These are phyloP conservation scores for Echinochloa phyllopogon DNA, from an alignment of 176 grass and related monocot species.

Conservation along the genomic window DNA sequence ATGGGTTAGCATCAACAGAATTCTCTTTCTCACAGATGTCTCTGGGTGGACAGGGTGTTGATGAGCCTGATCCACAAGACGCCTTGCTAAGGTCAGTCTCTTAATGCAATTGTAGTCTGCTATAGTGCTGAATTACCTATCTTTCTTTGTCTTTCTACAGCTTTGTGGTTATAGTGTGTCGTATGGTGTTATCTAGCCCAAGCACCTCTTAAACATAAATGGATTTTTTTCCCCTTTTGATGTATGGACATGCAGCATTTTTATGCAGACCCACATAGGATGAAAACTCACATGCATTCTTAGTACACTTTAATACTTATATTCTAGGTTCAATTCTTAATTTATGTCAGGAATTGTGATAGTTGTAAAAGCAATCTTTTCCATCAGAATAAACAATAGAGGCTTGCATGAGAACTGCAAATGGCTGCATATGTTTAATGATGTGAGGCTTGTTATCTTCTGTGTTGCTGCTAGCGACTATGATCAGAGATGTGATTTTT, in stretches of 20 bases:
- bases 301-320: background rate
- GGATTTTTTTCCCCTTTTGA: background rate
- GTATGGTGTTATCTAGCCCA: background rate
- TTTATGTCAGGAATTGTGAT: background rate
- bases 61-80: constrained; percentile 76
- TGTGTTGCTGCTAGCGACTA: constrained; percentile 78
- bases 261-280: background rate
- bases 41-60: constrained; percentile 53
- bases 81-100: constrained; percentile 69
- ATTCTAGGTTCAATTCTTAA: background rate
- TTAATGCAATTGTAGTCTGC: constrained; percentile 5
- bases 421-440: constrained; percentile 90
- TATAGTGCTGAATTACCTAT: background rate
- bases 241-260: background rate
- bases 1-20: constrained; percentile 77
- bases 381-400: constrained; percentile 80
- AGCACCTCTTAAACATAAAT: background rate
- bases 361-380: background rate
- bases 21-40: constrained; percentile 62
- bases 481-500: too few species aligned
- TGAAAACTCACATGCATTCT: background rate
- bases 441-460: constrained; percentile 80
- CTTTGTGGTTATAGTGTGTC: background rate
- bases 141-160: background rate
- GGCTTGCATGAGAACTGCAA: constrained; percentile 73